Base-by-base conservation (phyloP, 331 rosid species). In the Rosa hybrid region DNA sequence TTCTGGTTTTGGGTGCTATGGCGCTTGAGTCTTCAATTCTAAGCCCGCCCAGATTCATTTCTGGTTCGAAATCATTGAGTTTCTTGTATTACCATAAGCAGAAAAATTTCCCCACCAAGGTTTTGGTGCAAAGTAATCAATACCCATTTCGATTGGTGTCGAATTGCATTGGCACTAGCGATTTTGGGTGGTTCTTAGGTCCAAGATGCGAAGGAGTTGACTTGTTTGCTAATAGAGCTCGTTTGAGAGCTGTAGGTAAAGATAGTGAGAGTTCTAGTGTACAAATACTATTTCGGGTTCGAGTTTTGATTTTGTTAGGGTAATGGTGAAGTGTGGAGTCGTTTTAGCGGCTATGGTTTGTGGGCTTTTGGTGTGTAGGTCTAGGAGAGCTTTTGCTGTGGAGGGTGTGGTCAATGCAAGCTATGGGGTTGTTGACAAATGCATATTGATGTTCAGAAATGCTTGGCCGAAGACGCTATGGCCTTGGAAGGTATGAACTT, bases 401-500 rank as follows among this genome's bases (percentile, higher is more conserved):
- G 97, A 96, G 77, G 96, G 89, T 25, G 88, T 87, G 17, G 91
- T 80, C 9, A 83, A 88, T 83, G 96, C 94, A 14, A 90, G 97
- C 7, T 86, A 89, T 81, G 98, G 94, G 49, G 89, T 91, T 50
- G 20, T 87, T 80, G 97, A 89, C 82, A 89, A 91, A 88, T 87
- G 91, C 84, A 88, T 90, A 42, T 84, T 91, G 84, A 78, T 88
- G 86, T 84, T 93, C 56, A 89, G 90, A 84, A 90, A 82, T 86
- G 82, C 96, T 4, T 96, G 98, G 99, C 99, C 98, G 0, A 93
- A 87, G 84, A 83, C 91, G 9, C 86, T 85, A 62, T 96, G 99
- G 99, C 99, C 99, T 81, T 96, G 99, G 99, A 96, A 96, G 97
- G 99, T 96, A 87, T 63, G 30, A 2, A 45, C 4, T 72, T 25